Evolutionary conservation across 2,329 filamentous ascomycete species (phyloP).

Genomic region (Chlorencoelia australis): DNA sequence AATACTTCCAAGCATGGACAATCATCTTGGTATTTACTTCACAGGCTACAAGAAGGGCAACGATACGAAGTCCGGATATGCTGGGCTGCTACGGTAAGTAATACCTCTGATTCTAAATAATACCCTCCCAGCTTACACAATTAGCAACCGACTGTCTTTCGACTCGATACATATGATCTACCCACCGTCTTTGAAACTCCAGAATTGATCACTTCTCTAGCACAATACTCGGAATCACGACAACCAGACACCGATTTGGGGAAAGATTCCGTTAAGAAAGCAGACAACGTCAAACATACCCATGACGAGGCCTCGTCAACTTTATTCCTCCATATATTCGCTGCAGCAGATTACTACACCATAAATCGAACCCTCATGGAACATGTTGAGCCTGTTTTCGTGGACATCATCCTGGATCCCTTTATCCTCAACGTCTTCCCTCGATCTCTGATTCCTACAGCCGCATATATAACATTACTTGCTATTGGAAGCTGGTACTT

Average conservation of each 20-base stretch:
- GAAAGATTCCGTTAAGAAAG: constrained; percentile 9
- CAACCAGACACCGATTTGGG: constrained; percentile 25
- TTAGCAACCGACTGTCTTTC: constrained; percentile 80
- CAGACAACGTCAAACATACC: constrained; percentile 10
- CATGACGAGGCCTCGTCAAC: constrained; percentile 16
- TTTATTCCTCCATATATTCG: constrained; percentile 52
- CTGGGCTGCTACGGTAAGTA: constrained; percentile 81
- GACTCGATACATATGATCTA: constrained; percentile 54
- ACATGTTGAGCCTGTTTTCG: constrained; percentile 59
- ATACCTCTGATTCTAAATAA: background rate
- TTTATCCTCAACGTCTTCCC: constrained; percentile 74
- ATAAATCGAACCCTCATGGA: constrained; percentile 66
- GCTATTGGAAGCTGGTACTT: constrained; percentile 31
- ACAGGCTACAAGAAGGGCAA: constrained; percentile 56
- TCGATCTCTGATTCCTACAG: constrained; percentile 63
- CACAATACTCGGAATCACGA: constrained; percentile 46
- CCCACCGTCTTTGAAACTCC: constrained; percentile 50
- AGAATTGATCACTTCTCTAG: constrained; percentile 54
- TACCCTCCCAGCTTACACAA: constrained; percentile 10
- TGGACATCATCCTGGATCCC: constrained; percentile 79
- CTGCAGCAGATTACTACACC: constrained; percentile 79
- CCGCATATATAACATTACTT: constrained; percentile 55
- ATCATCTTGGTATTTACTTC: constrained; percentile 71
- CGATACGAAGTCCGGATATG: constrained; percentile 89
- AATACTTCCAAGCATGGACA: constrained; percentile 41